Conservation (phyloP, 177 flowering plant genomes). For the Vitis hybrid region DNA sequence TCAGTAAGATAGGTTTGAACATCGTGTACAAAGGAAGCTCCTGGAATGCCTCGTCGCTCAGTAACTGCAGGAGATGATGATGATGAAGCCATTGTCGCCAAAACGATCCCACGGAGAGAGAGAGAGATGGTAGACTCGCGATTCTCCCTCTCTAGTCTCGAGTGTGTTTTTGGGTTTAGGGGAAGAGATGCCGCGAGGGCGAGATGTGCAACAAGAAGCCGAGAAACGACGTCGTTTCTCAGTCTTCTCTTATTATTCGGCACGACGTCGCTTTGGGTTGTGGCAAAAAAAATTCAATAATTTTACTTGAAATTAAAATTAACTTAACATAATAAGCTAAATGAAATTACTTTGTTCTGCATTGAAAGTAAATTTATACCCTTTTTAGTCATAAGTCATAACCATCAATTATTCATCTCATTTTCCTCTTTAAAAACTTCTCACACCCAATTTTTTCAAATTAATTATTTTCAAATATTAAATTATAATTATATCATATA, state of each 20-base stretch:
- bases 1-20: conserved; percentile 74
- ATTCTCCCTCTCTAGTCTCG: background rate
- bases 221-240: background rate
- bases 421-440: no score
- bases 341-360: no score
- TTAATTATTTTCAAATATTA: no score
- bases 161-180: background rate
- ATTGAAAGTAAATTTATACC: no score
- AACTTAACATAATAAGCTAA: no score
- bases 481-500: no score
- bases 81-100: conserved; percentile 26
- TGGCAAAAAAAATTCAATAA: background rate
- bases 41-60: conserved; percentile 90
- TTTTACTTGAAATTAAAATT: no score
- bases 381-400: no score
- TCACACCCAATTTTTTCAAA: no score
- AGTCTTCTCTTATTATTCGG: background rate
- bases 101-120: background rate
- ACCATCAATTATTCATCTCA: no score
- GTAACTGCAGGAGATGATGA: conserved; percentile 19
- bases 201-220: background rate
- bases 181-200: background rate
- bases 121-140: background rate
- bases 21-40: conserved; percentile 82
- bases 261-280: background rate